phyloP scores from a whole-genome alignment of 2,329 filamentous ascomycete species.

The Berkeleyomyces rouxiae region DNA sequence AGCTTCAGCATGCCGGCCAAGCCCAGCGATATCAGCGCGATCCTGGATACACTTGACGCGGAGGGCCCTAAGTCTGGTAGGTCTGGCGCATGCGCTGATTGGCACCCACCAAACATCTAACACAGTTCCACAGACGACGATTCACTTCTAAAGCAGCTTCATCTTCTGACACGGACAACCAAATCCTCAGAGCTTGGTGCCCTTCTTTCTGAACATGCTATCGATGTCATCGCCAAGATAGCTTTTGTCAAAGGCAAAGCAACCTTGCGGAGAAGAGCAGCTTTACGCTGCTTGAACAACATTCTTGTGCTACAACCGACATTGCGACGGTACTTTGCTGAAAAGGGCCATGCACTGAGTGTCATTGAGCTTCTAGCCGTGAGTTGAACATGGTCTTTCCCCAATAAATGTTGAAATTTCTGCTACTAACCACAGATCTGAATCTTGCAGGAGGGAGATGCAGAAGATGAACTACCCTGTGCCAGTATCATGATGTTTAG shows the following conservation, averaged over 20 bases:
- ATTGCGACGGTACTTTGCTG: conserved; percentile 14
- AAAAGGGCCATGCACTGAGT: conserved; percentile 11
- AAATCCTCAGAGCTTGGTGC: conserved; percentile 1
- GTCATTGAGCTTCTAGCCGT: conserved; percentile 12
- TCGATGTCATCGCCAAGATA: conserved; percentile 9
- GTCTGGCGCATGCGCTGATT: background rate
- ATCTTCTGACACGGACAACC: conserved; percentile 11
- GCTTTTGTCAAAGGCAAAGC: conserved; percentile 11
- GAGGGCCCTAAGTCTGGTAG: conserved; percentile 9
- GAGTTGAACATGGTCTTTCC: background rate
- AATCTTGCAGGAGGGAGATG: conserved; percentile 10
- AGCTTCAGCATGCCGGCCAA: conserved; percentile 3
- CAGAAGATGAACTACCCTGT: conserved; percentile 14
- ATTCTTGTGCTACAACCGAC: conserved; percentile 13
- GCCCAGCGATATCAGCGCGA: conserved; percentile 9
- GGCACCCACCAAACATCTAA: background rate
- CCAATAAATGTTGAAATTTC: background rate
- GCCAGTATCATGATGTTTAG: conserved; percentile 15
- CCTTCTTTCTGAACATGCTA: conserved; percentile 7
- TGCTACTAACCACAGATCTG: background rate
- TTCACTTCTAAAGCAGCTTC: conserved; percentile 10
- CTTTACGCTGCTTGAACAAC: conserved; percentile 13
- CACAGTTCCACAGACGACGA: conserved; percentile 3
- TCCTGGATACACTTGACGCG: conserved; percentile 5
- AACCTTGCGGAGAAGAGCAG: conserved; percentile 6